Conservation (phyloP, 2,329 filamentous ascomycete species). For the Aspergillus sp. region DNA sequence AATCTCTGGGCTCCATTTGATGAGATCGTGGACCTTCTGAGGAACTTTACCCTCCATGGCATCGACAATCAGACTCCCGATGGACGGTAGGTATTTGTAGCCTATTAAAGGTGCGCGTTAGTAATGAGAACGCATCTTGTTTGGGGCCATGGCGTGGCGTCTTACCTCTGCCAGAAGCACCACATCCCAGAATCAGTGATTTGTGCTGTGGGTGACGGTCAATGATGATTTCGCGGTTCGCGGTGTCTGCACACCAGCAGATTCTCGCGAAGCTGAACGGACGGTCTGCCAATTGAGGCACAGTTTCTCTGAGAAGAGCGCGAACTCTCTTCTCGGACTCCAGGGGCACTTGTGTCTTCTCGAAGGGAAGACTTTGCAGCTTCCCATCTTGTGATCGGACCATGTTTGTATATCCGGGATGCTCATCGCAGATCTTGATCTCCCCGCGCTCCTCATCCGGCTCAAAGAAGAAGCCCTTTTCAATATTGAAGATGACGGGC, state of each 20-base stretch:
- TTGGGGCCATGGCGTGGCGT: background rate
- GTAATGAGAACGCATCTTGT: background rate
- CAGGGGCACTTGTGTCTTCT: conserved; percentile 47
- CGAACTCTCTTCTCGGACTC: conserved; percentile 51
- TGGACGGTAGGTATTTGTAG: conserved; percentile 54
- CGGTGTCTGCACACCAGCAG: conserved; percentile 61
- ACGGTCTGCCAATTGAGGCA: conserved; percentile 55
- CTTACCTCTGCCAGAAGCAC: conserved; percentile 46
- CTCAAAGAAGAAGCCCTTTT: conserved; percentile 53
- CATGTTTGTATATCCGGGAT: conserved; percentile 57
- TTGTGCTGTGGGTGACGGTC: conserved; percentile 49
- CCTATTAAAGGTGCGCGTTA: conserved; percentile 26
- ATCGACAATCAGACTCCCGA: conserved; percentile 53
- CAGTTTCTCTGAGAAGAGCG: conserved; percentile 52
- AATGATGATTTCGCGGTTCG: conserved; percentile 56
- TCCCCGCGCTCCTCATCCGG: conserved; percentile 43
- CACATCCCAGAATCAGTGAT: conserved; percentile 51
- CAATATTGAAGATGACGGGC: conserved; percentile 50
- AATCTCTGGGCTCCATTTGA: conserved; percentile 55
- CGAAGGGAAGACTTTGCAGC: conserved; percentile 43
- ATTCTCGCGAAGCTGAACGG: conserved; percentile 55
- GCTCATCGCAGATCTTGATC: conserved; percentile 51
- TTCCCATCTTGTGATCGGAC: conserved; percentile 29
- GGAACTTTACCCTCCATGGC: conserved; percentile 49
- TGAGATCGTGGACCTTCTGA: conserved; percentile 42